Base-by-base conservation (phyloP, 345 rosid species). In the Garcia nutans region DNA sequence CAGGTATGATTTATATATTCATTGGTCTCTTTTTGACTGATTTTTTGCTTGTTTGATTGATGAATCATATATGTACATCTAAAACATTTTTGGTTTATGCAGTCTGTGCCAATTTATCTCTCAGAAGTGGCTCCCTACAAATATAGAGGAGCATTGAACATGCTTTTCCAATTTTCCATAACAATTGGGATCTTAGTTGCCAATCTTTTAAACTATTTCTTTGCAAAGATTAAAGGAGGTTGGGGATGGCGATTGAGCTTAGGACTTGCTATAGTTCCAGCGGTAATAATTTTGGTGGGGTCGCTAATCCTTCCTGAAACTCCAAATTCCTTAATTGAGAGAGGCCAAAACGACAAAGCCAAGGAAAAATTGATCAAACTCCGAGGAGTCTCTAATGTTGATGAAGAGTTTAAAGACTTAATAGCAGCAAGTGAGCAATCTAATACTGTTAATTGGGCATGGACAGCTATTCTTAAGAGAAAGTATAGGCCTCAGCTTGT, bases 301-400 rank as follows among this genome's bases (percentile, higher is more conserved):
- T n/a, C n/a, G n/a, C n/a, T n/a, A n/a, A n/a, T n/a, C n/a, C n/a
- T n/a, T n/a, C n/a, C n/a, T n/a, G n/a, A n/a, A n/a, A n/a, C n/a
- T n/a, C 88, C 88, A 10, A 85, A 83, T 77, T 83, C 86, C 13
- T 20, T 83, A 63, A 41, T 85, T 33, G 86, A 82, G 74, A 74
- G 76, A 2, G 79, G 73, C 49, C 58, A 76, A 61, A 19, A 3
- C 13, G 77, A 81, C 0, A 71, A 71, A 52, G 88, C 88, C 26
- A 75, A 74, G 15, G 37, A 24, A 0, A 70, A 55, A 31, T 82
- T 85, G 19, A 12, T 42, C 13, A 60, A 20, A 1, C 76, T 82
- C n/a, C 81, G 86, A 1, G 74, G 84, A 8, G 12, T 80, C 60
- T 52, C 63, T 28, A 52, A 78, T 16, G 84, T 78, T 13, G 84